Evolutionary conservation across 2,329 filamentous ascomycete species (phyloP).

Genomic region (Chaetomium sp.): DNA sequence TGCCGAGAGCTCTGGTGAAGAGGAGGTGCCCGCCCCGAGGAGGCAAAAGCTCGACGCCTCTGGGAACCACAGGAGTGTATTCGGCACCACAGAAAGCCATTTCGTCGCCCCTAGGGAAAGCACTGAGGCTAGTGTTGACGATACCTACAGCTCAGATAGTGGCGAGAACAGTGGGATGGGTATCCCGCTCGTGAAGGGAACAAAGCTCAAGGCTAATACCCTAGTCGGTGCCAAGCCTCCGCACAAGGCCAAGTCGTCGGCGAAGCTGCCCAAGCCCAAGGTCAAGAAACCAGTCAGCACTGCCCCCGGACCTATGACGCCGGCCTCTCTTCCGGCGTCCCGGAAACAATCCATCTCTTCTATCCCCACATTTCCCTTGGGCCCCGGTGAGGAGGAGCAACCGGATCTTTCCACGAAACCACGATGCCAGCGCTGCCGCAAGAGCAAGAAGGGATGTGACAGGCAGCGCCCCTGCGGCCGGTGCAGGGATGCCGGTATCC

Average conservation of each 20-base stretch:
- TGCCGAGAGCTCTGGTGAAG: conserved; percentile 61
- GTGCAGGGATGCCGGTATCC: conserved; percentile 92
- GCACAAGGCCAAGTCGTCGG: conserved; percentile 37
- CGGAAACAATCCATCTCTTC: conserved; percentile 72
- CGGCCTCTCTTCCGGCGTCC: conserved; percentile 61
- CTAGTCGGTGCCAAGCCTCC: conserved; percentile 35
- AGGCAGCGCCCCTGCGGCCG: conserved; percentile 90
- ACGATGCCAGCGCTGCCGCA: conserved; percentile 94
- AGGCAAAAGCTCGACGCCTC: conserved; percentile 48
- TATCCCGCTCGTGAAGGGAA: conserved; percentile 36
- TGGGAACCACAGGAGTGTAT: conserved; percentile 40
- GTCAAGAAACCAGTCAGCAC: conserved; percentile 44
- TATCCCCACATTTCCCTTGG: conserved; percentile 38
- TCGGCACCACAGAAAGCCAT: conserved; percentile 47
- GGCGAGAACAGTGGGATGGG: conserved; percentile 33
- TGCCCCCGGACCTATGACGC: conserved; percentile 48
- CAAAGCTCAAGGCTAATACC: conserved; percentile 31
- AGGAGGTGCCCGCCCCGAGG: conserved; percentile 53
- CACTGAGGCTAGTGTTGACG: conserved; percentile 50
- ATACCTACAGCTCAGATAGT: conserved; percentile 46
- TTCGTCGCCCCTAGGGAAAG: conserved; percentile 39
- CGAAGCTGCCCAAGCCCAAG: conserved; percentile 40
- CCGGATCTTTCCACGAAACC: conserved; percentile 93
- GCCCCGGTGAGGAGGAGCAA: conserved; percentile 75
- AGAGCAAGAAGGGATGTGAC: conserved; percentile 99